These are phyloP conservation scores for Ammopiptanthus mongolicus DNA, from an alignment of 306 rosid genomes.

Conservation along the genomic window DNA sequence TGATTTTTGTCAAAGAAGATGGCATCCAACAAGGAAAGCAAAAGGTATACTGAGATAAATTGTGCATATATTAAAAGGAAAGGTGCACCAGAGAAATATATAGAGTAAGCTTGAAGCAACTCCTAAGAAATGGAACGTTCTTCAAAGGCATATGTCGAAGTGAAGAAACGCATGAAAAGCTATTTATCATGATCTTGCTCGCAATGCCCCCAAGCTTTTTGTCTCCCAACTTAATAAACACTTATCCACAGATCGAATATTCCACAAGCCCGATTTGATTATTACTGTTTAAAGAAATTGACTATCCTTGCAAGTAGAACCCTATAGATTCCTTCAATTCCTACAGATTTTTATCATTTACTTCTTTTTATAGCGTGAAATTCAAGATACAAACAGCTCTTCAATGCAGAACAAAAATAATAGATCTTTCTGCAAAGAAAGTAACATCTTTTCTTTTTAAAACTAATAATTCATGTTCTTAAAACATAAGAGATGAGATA, in stretches of 20 bases:
- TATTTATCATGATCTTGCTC: slow-evolving; percentile 20
- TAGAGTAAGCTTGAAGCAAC: slow-evolving; percentile 47
- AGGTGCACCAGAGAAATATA: slow-evolving; percentile 7
- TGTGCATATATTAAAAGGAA: background rate
- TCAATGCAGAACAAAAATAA: background rate
- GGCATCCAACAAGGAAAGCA: slow-evolving; percentile 37
- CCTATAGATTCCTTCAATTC: slow-evolving; percentile 26
- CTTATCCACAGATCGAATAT: background rate
- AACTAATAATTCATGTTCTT: background rate
- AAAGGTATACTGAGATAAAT: slow-evolving; percentile 10
- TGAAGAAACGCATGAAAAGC: slow-evolving; percentile 9
- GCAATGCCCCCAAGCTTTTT: slow-evolving; percentile 10
- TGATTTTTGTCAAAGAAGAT: slow-evolving; percentile 43
- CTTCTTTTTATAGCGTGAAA: background rate
- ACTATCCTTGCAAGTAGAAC: background rate
- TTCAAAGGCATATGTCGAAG: slow-evolving; percentile 38
- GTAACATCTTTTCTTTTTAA: background rate
- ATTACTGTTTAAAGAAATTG: background rate
- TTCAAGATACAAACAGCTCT: background rate
- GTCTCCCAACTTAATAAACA: slow-evolving; percentile 4
- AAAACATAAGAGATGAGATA: background rate
- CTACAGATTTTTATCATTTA: background rate
- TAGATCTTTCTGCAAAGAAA: background rate
- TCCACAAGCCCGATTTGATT: background rate
- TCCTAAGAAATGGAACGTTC: slow-evolving; percentile 39